Evolutionary conservation across 352 stramenopile genomes (phyloP), one percentile per base, ranked within the genome.

Genomic region (Peronospora tabacina): DNA sequence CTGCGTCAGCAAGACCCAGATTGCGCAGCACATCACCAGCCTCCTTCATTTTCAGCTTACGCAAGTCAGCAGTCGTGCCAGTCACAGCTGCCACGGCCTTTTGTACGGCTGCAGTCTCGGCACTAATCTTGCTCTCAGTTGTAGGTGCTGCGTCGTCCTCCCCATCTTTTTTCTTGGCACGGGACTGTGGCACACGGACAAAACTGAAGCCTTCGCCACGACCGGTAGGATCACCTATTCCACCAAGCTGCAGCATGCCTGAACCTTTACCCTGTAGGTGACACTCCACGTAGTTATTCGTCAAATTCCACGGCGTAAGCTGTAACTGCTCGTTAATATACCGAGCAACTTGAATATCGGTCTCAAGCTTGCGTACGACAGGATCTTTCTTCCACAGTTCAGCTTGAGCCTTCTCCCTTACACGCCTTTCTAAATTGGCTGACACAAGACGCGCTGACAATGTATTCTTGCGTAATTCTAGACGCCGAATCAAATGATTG

Each of bases 31-130:
- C 81, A 61, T 88, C 72, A 34, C 78, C 81, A 20, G 77, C 72
- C 40, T 90, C 78, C 47, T 90, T 92, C 81, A 92, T 92, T 56
- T 86, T 92, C 12, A 92, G 65, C 47, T 89, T 90, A 39, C 81
- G 76, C 47, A 92, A 59, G 78, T 92, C 82, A 7, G 82, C 82
- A 19, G 82, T 89, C 5, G 82, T 92, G 40, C 82, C 82, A 5
- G 82, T 92, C 7, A 93, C 73, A 0, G 79, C 75, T 9, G 82
- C 82, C 0, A 90, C 72, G 1, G 78, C 77, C 44, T 90, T 89
- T 54, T 87, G 72, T 8, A 92, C 77, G 19, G 73, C 78, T 12
- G 75, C 65, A 39, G 70, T 66, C 43, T 87, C 76, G 0, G 75
- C 72, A 19, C 55, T 76, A 13, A 64, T 66, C 38, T 71, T 71